Evolutionary conservation across 441 rosid genomes (phyloP).

Genomic region (Euphorbia schlechtendalii): DNA sequence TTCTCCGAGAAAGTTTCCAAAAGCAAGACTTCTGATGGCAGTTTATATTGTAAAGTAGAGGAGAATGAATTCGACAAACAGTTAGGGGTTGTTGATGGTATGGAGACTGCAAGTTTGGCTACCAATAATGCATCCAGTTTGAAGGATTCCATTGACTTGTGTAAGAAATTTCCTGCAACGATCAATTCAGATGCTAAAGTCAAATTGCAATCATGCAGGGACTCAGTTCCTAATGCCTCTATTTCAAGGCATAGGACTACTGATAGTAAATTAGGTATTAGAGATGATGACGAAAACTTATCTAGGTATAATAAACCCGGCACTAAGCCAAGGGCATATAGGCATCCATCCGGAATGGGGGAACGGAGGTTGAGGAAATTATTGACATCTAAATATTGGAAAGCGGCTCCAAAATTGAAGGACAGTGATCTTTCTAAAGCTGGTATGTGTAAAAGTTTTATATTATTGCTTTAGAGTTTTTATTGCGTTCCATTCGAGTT

Average conservation of each 20-base stretch:
- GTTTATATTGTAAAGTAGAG: too few species aligned
- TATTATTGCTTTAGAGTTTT: too few species aligned
- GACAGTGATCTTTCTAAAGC: conserved; percentile 25
- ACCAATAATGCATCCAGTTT: too few species aligned
- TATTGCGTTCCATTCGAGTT: too few species aligned
- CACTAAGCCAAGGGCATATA: conserved; percentile 28
- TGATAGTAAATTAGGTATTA: conserved; percentile 48
- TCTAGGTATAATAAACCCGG: conserved; percentile 22
- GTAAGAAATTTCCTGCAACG: conserved; percentile 26
- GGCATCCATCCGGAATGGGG: conserved; percentile 27
- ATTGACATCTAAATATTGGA: conserved; percentile 33
- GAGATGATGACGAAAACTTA: conserved; percentile 42
- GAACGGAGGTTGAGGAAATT: conserved; percentile 35
- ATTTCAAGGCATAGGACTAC: conserved; percentile 52
- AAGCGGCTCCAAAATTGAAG: conserved; percentile 32
- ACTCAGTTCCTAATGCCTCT: conserved; percentile 35
- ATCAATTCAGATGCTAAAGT: conserved; percentile 29
- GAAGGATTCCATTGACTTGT: conserved; percentile 35
- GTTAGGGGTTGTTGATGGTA: too few species aligned
- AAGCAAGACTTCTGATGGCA: too few species aligned
- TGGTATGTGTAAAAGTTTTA: too few species aligned
- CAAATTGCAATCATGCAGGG: too few species aligned
- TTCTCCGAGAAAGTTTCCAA: conserved; percentile 29
- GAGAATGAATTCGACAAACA: too few species aligned
- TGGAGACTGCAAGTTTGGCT: too few species aligned